Conservation (phyloP, 495 filamentous ascomycete species). For the Aspergillus cristatus region DNA sequence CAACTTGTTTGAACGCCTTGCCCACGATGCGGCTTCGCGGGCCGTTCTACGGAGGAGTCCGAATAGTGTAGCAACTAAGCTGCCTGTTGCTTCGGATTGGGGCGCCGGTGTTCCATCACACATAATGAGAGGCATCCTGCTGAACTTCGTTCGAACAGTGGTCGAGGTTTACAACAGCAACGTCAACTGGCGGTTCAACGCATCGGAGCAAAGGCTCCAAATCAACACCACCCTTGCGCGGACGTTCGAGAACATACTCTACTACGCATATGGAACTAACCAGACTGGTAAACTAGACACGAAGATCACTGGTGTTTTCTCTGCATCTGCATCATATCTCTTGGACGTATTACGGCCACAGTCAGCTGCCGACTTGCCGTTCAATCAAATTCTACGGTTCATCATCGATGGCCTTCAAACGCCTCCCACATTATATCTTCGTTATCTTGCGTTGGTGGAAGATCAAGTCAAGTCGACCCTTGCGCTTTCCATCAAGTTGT, state of each 20-base stretch:
- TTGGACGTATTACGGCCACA: constrained; percentile 65
- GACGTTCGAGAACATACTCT: constrained; percentile 61
- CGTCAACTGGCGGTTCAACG: constrained; percentile 70
- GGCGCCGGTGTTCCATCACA: constrained; percentile 69
- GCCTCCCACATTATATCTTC: constrained; percentile 53
- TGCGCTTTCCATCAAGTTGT: constrained; percentile 54
- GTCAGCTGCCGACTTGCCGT: constrained; percentile 56
- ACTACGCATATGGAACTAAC: constrained; percentile 64
- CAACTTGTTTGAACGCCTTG: constrained; percentile 60
- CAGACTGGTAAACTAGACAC: constrained; percentile 39
- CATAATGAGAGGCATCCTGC: constrained; percentile 60
- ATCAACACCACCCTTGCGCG: constrained; percentile 50
- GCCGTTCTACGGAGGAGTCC: constrained; percentile 62
- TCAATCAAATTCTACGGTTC: constrained; percentile 67
- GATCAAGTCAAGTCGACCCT: constrained; percentile 56
- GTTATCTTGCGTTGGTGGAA: constrained; percentile 45
- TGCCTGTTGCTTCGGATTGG: constrained; percentile 42
- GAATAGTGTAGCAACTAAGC: constrained; percentile 40
- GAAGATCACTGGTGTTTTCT: constrained; percentile 56
- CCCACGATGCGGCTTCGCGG: constrained; percentile 66
- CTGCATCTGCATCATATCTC: constrained; percentile 62
- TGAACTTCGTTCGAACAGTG: constrained; percentile 60
- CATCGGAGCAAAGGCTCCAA: constrained; percentile 53
- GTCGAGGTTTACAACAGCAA: constrained; percentile 77
- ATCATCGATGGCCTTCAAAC: constrained; percentile 58